These are phyloP conservation scores for Phytophthora sansomeana DNA, from an alignment of 352 stramenopile species.

Conservation along the genomic window DNA sequence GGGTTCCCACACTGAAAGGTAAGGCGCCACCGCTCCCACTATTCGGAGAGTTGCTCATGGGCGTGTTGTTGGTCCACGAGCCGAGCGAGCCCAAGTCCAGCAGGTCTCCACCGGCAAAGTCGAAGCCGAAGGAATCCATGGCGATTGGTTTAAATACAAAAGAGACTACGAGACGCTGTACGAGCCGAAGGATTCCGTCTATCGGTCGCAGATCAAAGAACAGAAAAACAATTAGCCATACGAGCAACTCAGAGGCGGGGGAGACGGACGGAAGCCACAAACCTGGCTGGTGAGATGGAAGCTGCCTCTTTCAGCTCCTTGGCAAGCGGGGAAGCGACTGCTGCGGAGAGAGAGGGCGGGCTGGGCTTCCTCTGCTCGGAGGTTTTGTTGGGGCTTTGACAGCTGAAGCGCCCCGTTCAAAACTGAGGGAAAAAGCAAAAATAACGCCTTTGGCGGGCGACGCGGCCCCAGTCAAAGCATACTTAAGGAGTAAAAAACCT, in stretches of 20 bases:
- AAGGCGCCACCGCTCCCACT: constrained; percentile 42
- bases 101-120: constrained; percentile 77
- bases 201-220: no score
- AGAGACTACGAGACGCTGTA: constrained; percentile 36
- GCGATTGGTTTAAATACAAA: constrained; percentile 43
- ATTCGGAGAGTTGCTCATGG: constrained; percentile 78
- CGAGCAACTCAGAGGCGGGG: background rate
- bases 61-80: constrained; percentile 72
- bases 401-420: constrained; percentile 42
- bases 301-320: constrained; percentile 1
- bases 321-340: background rate
- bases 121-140: constrained; percentile 90
- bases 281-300: constrained; percentile 16
- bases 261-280: background rate
- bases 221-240: no score
- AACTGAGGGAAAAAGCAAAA: constrained; percentile 54
- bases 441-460: constrained; percentile 39
- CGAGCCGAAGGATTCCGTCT: constrained; percentile 16
- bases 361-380: constrained; percentile 1
- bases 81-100: constrained; percentile 79
- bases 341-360: background rate
- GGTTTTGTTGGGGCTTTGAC: constrained; percentile 30
- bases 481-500: constrained; percentile 38
- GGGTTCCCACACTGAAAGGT: constrained; percentile 87
- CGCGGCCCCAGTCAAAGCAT: constrained; percentile 30